Conservation (phyloP, 2,329 filamentous ascomycete species). For the Cadophora malorum region DNA sequence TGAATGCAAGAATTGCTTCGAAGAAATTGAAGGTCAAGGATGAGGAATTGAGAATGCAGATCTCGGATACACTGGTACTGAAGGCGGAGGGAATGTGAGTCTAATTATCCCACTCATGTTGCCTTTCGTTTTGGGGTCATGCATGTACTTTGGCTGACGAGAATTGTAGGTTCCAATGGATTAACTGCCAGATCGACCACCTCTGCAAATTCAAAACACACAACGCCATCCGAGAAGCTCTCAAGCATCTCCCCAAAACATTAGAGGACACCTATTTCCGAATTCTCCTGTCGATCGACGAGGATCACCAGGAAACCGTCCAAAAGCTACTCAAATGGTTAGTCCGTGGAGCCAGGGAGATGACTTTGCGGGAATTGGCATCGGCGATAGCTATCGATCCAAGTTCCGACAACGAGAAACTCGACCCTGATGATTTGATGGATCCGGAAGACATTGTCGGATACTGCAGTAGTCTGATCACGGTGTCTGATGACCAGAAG, state of each 20-base stretch:
- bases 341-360: slow-evolving; percentile 36
- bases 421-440: slow-evolving; percentile 17
- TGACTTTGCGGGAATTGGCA: slow-evolving; percentile 13
- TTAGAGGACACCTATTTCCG: slow-evolving; percentile 38
- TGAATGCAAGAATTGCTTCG: slow-evolving; percentile 6
- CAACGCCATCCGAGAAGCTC: slow-evolving; percentile 24
- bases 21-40: slow-evolving; percentile 20
- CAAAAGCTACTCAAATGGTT: slow-evolving; percentile 41
- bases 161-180: slow-evolving; percentile 40
- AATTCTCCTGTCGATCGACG: slow-evolving; percentile 38
- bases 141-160: neutral
- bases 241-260: slow-evolving; percentile 32
- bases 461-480: slow-evolving; percentile 25
- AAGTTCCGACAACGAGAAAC: slow-evolving; percentile 11
- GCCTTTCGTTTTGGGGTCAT: too few relatives aligned
- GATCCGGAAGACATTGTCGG: slow-evolving; percentile 39
- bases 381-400: slow-evolving; percentile 42
- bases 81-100: slow-evolving; percentile 23
- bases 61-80: slow-evolving; percentile 14
- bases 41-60: slow-evolving; percentile 17
- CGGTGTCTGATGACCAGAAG: slow-evolving; percentile 12
- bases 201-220: slow-evolving; percentile 15
- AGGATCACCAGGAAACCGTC: slow-evolving; percentile 35
- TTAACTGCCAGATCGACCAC: slow-evolving; percentile 42
- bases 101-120: neutral